Base-by-base conservation (phyloP, 495 filamentous ascomycete species). In the Lasiosphaeris hirsuta region DNA sequence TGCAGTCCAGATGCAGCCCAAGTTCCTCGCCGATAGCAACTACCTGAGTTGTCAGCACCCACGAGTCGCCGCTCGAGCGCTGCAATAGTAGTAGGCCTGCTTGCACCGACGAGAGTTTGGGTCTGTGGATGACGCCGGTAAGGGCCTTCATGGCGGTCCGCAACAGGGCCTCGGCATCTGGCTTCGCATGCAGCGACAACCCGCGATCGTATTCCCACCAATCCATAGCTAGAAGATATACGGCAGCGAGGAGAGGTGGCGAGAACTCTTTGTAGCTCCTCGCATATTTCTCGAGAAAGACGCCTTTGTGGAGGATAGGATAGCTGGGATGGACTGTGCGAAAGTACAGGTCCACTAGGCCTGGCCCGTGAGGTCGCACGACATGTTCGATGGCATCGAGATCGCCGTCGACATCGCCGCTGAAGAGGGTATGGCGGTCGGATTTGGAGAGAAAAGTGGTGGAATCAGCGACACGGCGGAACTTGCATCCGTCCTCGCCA, bases 81-180 rank as follows among this genome's bases (percentile, higher is more conserved):
- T 93, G 88, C 53, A 90, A 80, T 10, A 93, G 77, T 41, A 93
- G 69, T 30, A 92, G 72, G 7, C 89, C 90, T 0, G 87, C 88
- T 65, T 92, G 90, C 14, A 91, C 80, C 0, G 88, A 88, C 7
- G 88, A 87, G 6, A 92, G 78, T 55, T 88, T 90, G 1, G 90
- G 85, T 53, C 82, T 74, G 37, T 84, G 78, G 51, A 90, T 77
- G 23, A 86, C 86, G n/a, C 83, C 79, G 1, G 75, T 76, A 33
- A 91, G 71, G 18, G 84, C 75, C 51, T 80, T 81, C 54, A 81
- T 77, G 9, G 88, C 87, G n/a, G 85, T 76, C 38, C 81, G 78
- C 64, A 91, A 84, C 36, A 92, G 71, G 34, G 78, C 76, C n/a
- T 69, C 69, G 39, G 81, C 75, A 65, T 92, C 84, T 0, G 87